Conservation (phyloP, 345 rosid genomes). For the Populus nigra region DNA sequence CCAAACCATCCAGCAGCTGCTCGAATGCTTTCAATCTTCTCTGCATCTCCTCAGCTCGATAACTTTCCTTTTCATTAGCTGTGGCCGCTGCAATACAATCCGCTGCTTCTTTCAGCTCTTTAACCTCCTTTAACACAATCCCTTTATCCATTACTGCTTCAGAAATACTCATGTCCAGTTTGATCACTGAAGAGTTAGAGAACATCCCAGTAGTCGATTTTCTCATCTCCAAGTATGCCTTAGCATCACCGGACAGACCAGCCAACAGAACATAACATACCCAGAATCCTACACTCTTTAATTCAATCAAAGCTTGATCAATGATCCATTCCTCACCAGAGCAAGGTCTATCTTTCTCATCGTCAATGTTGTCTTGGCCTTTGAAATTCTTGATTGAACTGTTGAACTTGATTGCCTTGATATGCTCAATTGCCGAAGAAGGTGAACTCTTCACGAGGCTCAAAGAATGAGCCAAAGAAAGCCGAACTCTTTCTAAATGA, state of each 20-base stretch:
- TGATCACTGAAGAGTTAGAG: conserved; percentile 21
- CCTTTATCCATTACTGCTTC: conserved; percentile 27
- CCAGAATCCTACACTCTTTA: conserved; percentile 46
- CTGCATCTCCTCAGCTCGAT: conserved; percentile 41
- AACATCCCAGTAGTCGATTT: conserved; percentile 16
- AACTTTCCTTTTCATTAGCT: conserved; percentile 9
- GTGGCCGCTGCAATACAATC: conserved; percentile 37
- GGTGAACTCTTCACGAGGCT: conserved; percentile 40
- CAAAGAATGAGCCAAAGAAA: conserved; percentile 45
- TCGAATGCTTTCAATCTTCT: conserved; percentile 38
- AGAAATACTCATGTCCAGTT: conserved; percentile 26
- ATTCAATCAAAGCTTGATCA: conserved; percentile 40
- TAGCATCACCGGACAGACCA: conserved; percentile 42
- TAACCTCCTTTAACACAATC: conserved; percentile 38
- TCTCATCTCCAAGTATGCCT: conserved; percentile 38
- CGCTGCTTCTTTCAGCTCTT: conserved; percentile 46
- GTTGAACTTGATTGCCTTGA: conserved; percentile 31
- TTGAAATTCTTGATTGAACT: conserved; percentile 19
- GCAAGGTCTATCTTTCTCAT: conserved; percentile 8
- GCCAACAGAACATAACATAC: conserved; percentile 40
- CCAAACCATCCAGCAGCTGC: conserved; percentile 39
- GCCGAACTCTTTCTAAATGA: conserved; percentile 42
- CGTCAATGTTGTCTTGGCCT: conserved; percentile 6
- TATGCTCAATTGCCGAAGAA: conserved; percentile 28
- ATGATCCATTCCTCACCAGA: conserved; percentile 40